A percentile compares a stretch with the other conserved stretches of the same genome.
Evolutionary conservation across 2,329 filamentous ascomycete species (phyloP).

Genomic region (Lachnellula suecica): DNA sequence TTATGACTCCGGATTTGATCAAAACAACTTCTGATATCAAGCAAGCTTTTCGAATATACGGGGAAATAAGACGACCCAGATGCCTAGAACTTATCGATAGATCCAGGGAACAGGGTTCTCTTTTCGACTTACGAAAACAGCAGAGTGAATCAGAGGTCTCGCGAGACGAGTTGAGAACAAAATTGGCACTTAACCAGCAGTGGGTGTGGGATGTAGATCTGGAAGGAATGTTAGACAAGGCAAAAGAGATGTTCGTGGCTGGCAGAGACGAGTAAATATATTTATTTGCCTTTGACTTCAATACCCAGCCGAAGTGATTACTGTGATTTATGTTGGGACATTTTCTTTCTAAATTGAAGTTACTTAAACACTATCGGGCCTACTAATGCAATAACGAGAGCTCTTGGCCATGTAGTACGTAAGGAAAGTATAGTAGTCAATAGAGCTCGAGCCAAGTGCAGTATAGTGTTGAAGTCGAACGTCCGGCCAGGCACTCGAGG

Average conservation of each 20-base stretch:
- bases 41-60: constrained; percentile 38
- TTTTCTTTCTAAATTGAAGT: too few relatives aligned
- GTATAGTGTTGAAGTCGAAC: too few relatives aligned
- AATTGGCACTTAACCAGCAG: not conserved
- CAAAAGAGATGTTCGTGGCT: not conserved
- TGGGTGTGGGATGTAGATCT: not conserved
- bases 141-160: not conserved
- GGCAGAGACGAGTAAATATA: not conserved
- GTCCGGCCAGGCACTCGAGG: too few relatives aligned
- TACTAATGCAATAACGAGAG: too few relatives aligned
- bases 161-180: not conserved
- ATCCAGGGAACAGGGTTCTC: constrained; percentile 36
- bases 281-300: not conserved
- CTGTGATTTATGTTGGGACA: too few relatives aligned
- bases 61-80: constrained; percentile 37
- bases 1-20: constrained; percentile 44
- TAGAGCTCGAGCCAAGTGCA: too few relatives aligned
- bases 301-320: not conserved
- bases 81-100: constrained; percentile 39
- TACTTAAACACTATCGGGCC: too few relatives aligned
- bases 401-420: too few relatives aligned
- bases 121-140: constrained; percentile 13
- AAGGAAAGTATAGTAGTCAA: too few relatives aligned
- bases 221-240: not conserved
- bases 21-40: constrained; percentile 25